Evolutionary conservation across 2,329 filamentous ascomycete species (phyloP).

Genomic region (Scytalidium lignicola): DNA sequence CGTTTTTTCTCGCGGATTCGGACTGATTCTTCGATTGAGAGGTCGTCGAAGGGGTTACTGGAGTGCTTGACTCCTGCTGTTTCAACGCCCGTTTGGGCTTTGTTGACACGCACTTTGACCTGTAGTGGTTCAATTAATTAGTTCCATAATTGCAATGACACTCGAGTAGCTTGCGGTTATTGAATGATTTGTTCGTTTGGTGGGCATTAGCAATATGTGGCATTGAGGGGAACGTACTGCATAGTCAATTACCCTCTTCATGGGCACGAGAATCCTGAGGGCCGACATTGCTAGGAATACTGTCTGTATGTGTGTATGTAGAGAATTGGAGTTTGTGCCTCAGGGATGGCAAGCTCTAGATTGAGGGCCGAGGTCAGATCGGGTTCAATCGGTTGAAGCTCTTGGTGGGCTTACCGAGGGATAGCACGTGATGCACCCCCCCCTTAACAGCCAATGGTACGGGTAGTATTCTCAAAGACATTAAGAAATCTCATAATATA

Average conservation of each 20-base stretch:
- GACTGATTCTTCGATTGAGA: constrained; percentile 93
- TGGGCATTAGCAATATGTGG: too few species aligned
- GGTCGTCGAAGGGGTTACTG: constrained; percentile 99
- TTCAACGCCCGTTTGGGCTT: constrained; percentile 40
- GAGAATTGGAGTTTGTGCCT: constrained; percentile 3
- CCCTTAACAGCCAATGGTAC: too few species aligned
- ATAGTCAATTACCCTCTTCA: constrained; percentile 85
- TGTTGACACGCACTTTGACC: constrained; percentile 68
- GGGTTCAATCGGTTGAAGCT: background rate
- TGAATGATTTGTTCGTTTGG: too few species aligned
- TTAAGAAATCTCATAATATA: too few species aligned
- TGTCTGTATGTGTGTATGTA: background rate
- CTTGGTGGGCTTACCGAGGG: background rate
- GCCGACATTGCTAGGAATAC: constrained; percentile 49
- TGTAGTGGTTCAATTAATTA: constrained; percentile 25
- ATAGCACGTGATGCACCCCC: background rate
- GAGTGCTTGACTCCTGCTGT: constrained; percentile 92
- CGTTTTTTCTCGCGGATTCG: constrained; percentile 84
- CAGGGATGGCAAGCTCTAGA: background rate
- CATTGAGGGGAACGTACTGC: constrained; percentile 51
- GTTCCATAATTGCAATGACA: too few species aligned
- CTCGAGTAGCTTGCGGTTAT: constrained; percentile 1
- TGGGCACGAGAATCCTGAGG: constrained; percentile 71
- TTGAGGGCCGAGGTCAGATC: background rate
- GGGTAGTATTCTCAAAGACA: too few species aligned